Percentiles rank a stretch among this genome's conserved stretches.
These are phyloP conservation scores for Cryphonectria parasitica DNA, from an alignment of 2,329 filamentous ascomycete genomes.

Conservation along the genomic window DNA sequence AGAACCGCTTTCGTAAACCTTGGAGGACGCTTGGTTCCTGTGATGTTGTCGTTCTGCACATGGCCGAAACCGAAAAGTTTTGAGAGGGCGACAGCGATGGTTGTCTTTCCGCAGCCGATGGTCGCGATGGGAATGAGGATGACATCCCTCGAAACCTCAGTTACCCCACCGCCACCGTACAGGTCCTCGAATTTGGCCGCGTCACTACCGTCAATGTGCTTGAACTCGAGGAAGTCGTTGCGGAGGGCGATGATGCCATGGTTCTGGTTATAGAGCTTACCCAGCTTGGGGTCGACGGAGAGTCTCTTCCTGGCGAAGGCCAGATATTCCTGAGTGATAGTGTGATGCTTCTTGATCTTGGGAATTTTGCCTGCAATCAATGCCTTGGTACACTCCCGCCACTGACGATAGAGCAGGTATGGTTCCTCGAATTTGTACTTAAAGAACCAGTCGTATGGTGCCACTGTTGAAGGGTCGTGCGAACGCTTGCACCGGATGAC, in stretches of 20 bases:
- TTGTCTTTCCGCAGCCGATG: slow-evolving; percentile 96
- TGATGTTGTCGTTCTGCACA: slow-evolving; percentile 95
- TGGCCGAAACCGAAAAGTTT: slow-evolving; percentile 91
- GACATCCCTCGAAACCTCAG: slow-evolving; percentile 67
- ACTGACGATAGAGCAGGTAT: slow-evolving; percentile 98
- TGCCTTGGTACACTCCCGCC: slow-evolving; percentile 94
- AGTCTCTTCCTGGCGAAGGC: slow-evolving; percentile 78
- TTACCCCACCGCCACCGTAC: slow-evolving; percentile 51
- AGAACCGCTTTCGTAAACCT: slow-evolving; percentile 76
- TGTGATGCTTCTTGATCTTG: slow-evolving; percentile 81
- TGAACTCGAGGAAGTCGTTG: slow-evolving; percentile 82
- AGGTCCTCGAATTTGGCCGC: slow-evolving; percentile 77
- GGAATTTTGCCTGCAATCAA: slow-evolving; percentile 77
- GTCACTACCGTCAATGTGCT: slow-evolving; percentile 85
- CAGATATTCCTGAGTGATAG: slow-evolving; percentile 91
- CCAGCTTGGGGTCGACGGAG: slow-evolving; percentile 67
- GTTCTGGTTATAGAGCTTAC: slow-evolving; percentile 76
- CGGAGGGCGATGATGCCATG: slow-evolving; percentile 94
- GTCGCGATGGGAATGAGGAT: slow-evolving; percentile 91
- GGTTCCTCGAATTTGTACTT: slow-evolving; percentile 99
- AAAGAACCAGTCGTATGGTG: slow-evolving; percentile 97
- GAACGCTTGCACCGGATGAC: slow-evolving; percentile 85
- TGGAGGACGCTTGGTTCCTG: slow-evolving; percentile 72
- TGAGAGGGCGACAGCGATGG: slow-evolving; percentile 77
- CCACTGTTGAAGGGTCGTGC: slow-evolving; percentile 50